A percentile compares a stretch with the other conserved stretches of the same genome.
These are phyloP conservation scores for Isatis tinctoria DNA, from an alignment of 345 rosid species.

Conservation along the genomic window DNA sequence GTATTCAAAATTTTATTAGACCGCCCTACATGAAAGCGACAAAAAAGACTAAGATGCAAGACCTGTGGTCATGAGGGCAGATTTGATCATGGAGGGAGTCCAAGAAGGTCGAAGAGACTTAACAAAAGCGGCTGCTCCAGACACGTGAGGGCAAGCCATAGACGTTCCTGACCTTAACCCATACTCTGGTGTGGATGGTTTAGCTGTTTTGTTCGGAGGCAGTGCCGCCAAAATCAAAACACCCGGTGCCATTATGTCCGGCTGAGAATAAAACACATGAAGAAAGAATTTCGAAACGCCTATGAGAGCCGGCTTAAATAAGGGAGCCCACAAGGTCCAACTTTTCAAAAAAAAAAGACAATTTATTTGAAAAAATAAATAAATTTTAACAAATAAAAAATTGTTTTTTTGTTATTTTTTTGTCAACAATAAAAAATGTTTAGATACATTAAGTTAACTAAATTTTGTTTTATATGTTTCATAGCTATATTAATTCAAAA, in stretches of 20 bases:
- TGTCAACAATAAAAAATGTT: too few relatives aligned
- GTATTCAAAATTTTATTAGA: background rate
- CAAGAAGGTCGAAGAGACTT: conserved; percentile 51
- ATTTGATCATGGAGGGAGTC: conserved; percentile 69
- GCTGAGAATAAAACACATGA: conserved; percentile 35
- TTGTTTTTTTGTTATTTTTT: too few relatives aligned
- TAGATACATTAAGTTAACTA: too few relatives aligned
- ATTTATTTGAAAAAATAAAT: too few relatives aligned
- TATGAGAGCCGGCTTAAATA: too few relatives aligned
- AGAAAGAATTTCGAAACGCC: background rate
- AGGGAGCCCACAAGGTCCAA: too few relatives aligned
- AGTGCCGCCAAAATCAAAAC: conserved; percentile 70
- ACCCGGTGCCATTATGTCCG: conserved; percentile 87
- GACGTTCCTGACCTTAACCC: conserved; percentile 66
- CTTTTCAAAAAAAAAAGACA: too few relatives aligned
- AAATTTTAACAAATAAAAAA: too few relatives aligned
- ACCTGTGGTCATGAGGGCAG: conserved; percentile 83
- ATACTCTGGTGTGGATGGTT: conserved; percentile 32
- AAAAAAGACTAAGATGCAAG: background rate
- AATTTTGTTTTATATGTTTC: too few relatives aligned
- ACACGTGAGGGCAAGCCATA: conserved; percentile 86
- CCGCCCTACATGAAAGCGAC: background rate
- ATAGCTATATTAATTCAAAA: too few relatives aligned
- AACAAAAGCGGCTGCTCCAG: conserved; percentile 66
- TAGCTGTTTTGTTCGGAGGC: conserved; percentile 38